Conservation (phyloP, 306 rosid species). For the Gillenia trifoliata region DNA sequence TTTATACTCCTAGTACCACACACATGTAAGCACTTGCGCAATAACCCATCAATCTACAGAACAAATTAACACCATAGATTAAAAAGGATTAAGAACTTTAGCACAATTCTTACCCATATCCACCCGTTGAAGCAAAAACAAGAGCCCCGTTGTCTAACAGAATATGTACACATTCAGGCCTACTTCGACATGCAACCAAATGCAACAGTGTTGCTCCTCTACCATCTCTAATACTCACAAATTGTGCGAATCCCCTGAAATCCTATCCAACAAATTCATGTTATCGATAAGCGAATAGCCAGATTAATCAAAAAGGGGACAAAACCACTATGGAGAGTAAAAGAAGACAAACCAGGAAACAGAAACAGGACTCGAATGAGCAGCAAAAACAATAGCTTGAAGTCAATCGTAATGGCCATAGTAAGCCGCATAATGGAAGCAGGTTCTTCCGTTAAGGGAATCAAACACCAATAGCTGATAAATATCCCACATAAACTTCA, state of each 20-base stretch:
- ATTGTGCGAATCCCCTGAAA: slow-evolving; percentile 84
- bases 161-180: slow-evolving; percentile 75
- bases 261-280: background rate
- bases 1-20: too few relatives aligned
- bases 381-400: slow-evolving; percentile 73
- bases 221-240: slow-evolving; percentile 90
- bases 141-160: too few relatives aligned
- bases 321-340: too few relatives aligned
- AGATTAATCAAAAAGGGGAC: background rate
- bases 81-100: too few relatives aligned
- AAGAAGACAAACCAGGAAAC: slow-evolving; percentile 66
- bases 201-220: slow-evolving; percentile 93
- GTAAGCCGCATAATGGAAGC: slow-evolving; percentile 89
- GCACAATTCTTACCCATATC: too few relatives aligned
- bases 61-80: too few relatives aligned
- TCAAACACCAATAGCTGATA: too few relatives aligned
- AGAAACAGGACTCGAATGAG: slow-evolving; percentile 82
- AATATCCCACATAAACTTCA: too few relatives aligned
- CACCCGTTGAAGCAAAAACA: too few relatives aligned
- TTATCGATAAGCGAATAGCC: slow-evolving; percentile 7
- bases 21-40: too few relatives aligned
- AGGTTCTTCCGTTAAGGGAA: slow-evolving; percentile 76
- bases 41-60: too few relatives aligned
- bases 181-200: slow-evolving; percentile 78
- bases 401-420: slow-evolving; percentile 86